phyloP scores from a whole-genome alignment of 2,329 filamentous ascomycete species.

The Alternaria tenuissima region DNA sequence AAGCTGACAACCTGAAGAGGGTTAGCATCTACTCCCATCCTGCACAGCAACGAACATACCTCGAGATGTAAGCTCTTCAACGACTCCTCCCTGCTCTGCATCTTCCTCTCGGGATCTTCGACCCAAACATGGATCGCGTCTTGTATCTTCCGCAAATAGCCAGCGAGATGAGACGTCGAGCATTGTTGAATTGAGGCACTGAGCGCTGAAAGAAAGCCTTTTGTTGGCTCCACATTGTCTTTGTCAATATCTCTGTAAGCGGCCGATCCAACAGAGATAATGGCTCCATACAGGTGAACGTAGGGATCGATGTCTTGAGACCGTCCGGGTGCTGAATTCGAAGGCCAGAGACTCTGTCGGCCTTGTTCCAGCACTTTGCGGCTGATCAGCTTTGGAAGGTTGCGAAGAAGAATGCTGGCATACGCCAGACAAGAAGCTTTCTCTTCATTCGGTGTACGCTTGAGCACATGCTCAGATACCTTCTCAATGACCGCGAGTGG shows the following conservation, averaged over 20 bases:
- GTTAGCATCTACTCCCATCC: conserved; percentile 22
- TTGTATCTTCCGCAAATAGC: conserved; percentile 68
- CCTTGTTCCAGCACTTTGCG: conserved; percentile 66
- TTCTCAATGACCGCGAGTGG: conserved; percentile 75
- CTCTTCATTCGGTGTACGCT: conserved; percentile 27
- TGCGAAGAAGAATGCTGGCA: conserved; percentile 48
- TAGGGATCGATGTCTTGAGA: conserved; percentile 64
- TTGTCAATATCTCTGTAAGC: conserved; percentile 61
- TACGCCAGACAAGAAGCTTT: conserved; percentile 31
- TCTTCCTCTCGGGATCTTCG: conserved; percentile 58
- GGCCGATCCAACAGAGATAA: conserved; percentile 61
- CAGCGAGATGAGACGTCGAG: conserved; percentile 60
- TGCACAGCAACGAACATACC: conserved; percentile 20
- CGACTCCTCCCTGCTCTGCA: conserved; percentile 34
- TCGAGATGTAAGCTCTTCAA: conserved; percentile 35
- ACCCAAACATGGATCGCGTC: conserved; percentile 70
- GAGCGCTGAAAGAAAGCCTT: conserved; percentile 63
- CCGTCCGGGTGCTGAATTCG: conserved; percentile 48
- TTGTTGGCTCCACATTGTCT: conserved; percentile 51
- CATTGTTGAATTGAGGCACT: conserved; percentile 51
- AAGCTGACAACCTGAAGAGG: conserved; percentile 43
- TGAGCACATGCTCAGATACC: conserved; percentile 60
- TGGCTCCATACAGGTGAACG: conserved; percentile 70
- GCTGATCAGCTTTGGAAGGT: conserved; percentile 55
- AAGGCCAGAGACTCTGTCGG: conserved; percentile 72